Evolutionary conservation across 2,329 filamentous ascomycete species (phyloP), one percentile per base, ranked within the genome.

Genomic region (Metarhizium sp.): DNA sequence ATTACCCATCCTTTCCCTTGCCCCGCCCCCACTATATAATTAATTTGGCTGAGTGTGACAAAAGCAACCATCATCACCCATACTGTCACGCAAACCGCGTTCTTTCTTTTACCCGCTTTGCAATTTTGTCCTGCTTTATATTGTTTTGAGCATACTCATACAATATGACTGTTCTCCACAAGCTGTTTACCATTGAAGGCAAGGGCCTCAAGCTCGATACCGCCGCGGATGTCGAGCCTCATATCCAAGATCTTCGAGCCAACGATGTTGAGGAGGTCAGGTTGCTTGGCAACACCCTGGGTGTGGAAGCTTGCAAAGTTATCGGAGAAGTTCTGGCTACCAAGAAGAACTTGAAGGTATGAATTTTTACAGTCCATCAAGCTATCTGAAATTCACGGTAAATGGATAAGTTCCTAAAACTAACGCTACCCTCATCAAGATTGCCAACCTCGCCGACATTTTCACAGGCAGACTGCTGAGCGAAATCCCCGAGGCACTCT

Each of bases 371-470:
- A 53, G 13, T 3, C 16, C 40, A 11, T n/a, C 20, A 34, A 34
- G 16, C 25, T 25, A 25, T 25, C 25, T 4, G 25, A 25, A 25
- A 25, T 25, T 25, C 25, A 25, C 25, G 25, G 0, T 11, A 4
- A 6, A 45, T 11, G n/a, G 6, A 11, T 20, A 6, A 45, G 6
- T 20, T 45, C 2, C 7, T 10, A 6, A 45, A 46, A 25, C 45
- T n/a, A 30, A 48, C 40, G 20, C 11, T 32, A 50, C 32, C 53
- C 38, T 42, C 50, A 38, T 56, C 38, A 64, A 86, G 84, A 77
- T 86, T 66, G 92, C 89, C 67, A 95, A 96, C 74, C 79, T 99
- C 56, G 92, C 92, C 71, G 94, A 99, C 71, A 96, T 99, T 77
- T 99, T 97, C 77, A 99, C 94, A 57, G 90, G 89, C 36, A 90